These are phyloP conservation scores for Ophiocordyceps robertsii DNA, from an alignment of 2,329 filamentous ascomycete genomes.

Conservation along the genomic window DNA sequence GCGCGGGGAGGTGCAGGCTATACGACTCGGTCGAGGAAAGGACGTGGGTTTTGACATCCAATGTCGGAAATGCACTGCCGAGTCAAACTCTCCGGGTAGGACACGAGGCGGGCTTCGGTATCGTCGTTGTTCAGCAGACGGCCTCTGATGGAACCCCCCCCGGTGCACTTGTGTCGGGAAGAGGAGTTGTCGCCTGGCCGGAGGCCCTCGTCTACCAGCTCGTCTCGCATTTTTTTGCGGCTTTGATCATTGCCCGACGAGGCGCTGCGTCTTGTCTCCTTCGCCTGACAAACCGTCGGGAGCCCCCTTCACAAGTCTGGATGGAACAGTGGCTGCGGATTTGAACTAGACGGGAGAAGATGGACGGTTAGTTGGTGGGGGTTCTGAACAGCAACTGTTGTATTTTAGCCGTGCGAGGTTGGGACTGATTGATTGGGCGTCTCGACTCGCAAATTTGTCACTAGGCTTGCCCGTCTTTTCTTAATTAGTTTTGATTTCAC, in stretches of 20 bases:
- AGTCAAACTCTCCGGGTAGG: neutral
- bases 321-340: slow-evolving; percentile 17
- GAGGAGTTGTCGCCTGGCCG: too few relatives aligned
- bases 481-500: slow-evolving; percentile 25
- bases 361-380: slow-evolving; percentile 13
- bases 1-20: slow-evolving; percentile 9
- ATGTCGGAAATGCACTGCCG: neutral
- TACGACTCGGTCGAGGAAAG: neutral
- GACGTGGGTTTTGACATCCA: neutral
- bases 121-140: too few relatives aligned
- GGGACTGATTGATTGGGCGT: slow-evolving; percentile 18
- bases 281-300: slow-evolving; percentile 10
- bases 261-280: slow-evolving; percentile 5
- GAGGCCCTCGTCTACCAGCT: too few relatives aligned
- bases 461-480: slow-evolving; percentile 19
- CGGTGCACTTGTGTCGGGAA: too few relatives aligned
- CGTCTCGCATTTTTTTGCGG: too few relatives aligned
- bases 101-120: neutral
- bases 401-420: slow-evolving; percentile 24
- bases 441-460: slow-evolving; percentile 15
- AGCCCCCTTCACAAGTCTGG: slow-evolving; percentile 15
- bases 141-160: too few relatives aligned
- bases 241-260: neutral
- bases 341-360: slow-evolving; percentile 20
- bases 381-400: slow-evolving; percentile 20